Conservation (phyloP, 306 rosid genomes). For the Cucumis hystrix region DNA sequence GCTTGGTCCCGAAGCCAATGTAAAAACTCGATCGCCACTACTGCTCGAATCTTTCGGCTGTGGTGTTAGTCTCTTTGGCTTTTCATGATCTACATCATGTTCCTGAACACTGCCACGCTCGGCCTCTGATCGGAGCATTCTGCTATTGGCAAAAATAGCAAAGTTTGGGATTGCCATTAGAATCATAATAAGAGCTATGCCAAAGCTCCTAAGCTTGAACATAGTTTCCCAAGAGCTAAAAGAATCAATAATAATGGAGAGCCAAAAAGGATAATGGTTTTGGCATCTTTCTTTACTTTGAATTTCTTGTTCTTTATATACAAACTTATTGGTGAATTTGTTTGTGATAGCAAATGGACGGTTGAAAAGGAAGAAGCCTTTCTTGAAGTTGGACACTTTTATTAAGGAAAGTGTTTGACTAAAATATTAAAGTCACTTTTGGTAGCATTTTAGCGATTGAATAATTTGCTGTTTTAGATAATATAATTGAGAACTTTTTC, state of each 20-base stretch:
- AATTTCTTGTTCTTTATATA: not conserved
- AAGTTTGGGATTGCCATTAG: not conserved
- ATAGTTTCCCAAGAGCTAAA: not conserved
- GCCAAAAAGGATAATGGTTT: not conserved
- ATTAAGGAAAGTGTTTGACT: not conserved
- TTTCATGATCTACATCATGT: not conserved
- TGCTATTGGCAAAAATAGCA: not conserved
- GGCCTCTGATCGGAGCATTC: not conserved
- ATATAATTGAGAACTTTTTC: not conserved
- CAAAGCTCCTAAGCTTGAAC: not conserved
- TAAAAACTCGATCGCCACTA: constrained; percentile 13
- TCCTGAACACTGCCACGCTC: not conserved
- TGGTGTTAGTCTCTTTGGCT: not conserved
- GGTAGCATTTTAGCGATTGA: not conserved
- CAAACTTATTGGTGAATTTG: not conserved
- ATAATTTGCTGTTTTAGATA: not conserved
- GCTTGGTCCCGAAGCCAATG: constrained; percentile 79
- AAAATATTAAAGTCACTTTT: not conserved
- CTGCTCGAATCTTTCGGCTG: not conserved
- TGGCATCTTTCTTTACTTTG: not conserved
- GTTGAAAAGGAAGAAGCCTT: not conserved
- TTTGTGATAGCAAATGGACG: not conserved
- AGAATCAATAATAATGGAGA: not conserved
- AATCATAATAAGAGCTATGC: not conserved
- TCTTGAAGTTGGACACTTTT: not conserved